Percentiles rank a stretch among this genome's conserved stretches.
phyloP scores from a whole-genome alignment of 2,329 filamentous ascomycete species.

The Ophiostoma quercus region DNA sequence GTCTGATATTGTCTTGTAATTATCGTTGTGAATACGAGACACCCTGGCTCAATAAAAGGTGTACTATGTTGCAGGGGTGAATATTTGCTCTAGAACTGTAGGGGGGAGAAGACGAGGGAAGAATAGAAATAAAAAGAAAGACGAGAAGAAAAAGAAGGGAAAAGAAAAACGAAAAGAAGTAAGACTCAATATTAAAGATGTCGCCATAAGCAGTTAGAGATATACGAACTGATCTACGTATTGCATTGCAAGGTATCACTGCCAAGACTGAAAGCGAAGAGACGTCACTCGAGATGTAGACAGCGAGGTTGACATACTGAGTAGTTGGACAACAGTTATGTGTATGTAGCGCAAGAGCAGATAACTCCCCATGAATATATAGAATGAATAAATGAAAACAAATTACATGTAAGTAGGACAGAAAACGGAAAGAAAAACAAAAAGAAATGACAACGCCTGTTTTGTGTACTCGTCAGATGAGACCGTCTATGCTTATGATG shows the following conservation, averaged over 20 bases:
- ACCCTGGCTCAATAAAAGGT: neutral
- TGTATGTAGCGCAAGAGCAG: neutral
- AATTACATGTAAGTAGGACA: neutral
- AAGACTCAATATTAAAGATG: slow-evolving; percentile 1
- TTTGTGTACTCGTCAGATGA: neutral
- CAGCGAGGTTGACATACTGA: too few relatives aligned
- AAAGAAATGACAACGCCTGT: neutral
- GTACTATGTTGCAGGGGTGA: neutral
- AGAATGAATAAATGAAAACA: neutral
- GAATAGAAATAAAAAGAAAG: neutral
- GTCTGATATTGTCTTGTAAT: too few relatives aligned
- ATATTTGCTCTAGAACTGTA: too few relatives aligned
- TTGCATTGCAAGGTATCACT: neutral
- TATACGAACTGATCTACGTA: too few relatives aligned
- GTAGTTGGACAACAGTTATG: too few relatives aligned
- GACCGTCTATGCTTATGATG: neutral
- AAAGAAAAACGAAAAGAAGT: neutral
- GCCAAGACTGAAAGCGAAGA: neutral
- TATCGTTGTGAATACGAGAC: neutral
- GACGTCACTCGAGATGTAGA: neutral
- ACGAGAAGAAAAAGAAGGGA: neutral
- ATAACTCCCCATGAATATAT: slow-evolving; percentile 1
- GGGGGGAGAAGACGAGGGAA: too few relatives aligned
- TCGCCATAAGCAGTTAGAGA: neutral
- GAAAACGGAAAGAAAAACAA: neutral